Conservation (phyloP, 139 green algal genomes). For the Chlorokybus atmophyticus region DNA sequence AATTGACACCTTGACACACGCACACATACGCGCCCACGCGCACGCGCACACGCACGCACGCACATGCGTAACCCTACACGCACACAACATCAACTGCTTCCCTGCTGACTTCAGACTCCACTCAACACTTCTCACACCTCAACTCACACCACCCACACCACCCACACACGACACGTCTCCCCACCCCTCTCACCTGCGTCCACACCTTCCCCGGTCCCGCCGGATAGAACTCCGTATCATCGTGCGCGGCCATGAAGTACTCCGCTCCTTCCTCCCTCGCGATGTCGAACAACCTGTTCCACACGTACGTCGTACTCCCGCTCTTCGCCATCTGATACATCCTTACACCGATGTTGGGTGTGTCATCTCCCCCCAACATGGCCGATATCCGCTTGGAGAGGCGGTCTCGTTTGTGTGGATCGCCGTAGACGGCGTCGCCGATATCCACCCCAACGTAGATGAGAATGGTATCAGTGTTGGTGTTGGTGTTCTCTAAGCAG, state of each 20-base stretch:
- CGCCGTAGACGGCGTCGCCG: conserved; percentile 4
- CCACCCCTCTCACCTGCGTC: too few relatives aligned
- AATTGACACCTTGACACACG: too few relatives aligned
- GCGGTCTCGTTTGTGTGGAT: not conserved
- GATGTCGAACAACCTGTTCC: conserved; percentile 9
- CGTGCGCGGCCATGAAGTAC: conserved; percentile 9
- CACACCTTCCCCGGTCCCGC: not conserved
- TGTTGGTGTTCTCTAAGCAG: conserved; percentile 1
- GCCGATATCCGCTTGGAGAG: not conserved
- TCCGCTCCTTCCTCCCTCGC: conserved; percentile 3
- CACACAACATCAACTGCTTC: too few relatives aligned
- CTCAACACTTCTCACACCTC: too few relatives aligned
- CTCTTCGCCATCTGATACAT: too few relatives aligned
- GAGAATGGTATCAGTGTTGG: not conserved
- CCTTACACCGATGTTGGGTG: too few relatives aligned
- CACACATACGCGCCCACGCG: too few relatives aligned
- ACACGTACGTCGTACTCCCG: conserved; percentile 6
- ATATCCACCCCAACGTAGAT: not conserved
- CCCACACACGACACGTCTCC: too few relatives aligned
- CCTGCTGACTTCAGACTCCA: too few relatives aligned
- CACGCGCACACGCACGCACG: too few relatives aligned
- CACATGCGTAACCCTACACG: too few relatives aligned
- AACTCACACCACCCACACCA: too few relatives aligned
- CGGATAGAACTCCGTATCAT: conserved; percentile 15
- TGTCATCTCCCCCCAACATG: conserved; percentile 6